Conservation (phyloP, 306 rosid genomes). For the Gleditsia sinensis region DNA sequence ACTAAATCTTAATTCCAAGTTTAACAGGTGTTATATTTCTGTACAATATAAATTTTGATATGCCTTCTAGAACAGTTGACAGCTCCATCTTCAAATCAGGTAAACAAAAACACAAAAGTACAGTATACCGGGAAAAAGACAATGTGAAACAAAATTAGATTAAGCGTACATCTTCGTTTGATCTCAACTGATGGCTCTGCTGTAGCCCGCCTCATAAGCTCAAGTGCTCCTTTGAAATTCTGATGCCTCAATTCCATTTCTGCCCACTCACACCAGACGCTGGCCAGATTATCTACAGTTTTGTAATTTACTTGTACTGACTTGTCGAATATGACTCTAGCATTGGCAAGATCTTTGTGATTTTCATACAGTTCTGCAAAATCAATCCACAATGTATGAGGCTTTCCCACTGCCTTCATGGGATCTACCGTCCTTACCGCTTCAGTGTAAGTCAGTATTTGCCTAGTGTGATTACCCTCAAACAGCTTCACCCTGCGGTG, state of each 20-base stretch:
- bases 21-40: neutral
- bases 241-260: conserved; percentile 83
- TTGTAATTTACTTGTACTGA: conserved; percentile 96
- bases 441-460: conserved; percentile 94
- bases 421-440: conserved; percentile 95
- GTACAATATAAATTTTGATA: no score
- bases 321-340: conserved; percentile 89
- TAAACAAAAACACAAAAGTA: neutral
- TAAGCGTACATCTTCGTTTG: conserved; percentile 76
- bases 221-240: conserved; percentile 80
- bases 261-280: conserved; percentile 98
- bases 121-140: neutral
- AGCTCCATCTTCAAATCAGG: neutral
- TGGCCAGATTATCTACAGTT: conserved; percentile 85
- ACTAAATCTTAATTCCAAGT: no score
- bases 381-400: conserved; percentile 93
- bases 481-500: conserved; percentile 92
- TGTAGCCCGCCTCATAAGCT: conserved; percentile 89
- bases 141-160: neutral
- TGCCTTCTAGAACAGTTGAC: neutral
- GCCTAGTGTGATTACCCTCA: conserved; percentile 91
- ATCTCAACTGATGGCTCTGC: conserved; percentile 97
- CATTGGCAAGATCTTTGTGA: conserved; percentile 79
- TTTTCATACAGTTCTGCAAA: conserved; percentile 83
- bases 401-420: conserved; percentile 95